Base-by-base conservation (phyloP, 129 eudicot genomes). In the Chrysanthemum lavandulifolium region DNA sequence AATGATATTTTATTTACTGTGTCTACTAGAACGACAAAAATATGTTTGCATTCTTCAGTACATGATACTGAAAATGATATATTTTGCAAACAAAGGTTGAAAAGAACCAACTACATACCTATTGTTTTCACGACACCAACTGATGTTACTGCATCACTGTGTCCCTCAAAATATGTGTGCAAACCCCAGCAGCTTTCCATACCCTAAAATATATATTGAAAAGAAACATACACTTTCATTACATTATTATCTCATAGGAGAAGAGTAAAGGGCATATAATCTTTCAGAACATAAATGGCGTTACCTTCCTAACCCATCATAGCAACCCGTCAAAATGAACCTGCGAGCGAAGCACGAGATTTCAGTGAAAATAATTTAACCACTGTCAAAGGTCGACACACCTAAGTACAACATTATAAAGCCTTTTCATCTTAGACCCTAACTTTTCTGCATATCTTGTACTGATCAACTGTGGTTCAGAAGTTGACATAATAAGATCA, bases 281-380 rank as follows among this genome's bases (percentile, higher is more conserved):
- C 57, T 1, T 50, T 52, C 27, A 9, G 15, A 40, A 61, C 43
- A 31, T 71, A 76, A 50, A 13, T 13, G 57, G n/a, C 50, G 18
- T 63, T 86, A 93, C 97, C 98, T 94, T 83, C 85, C 98, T 55
- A 84, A 77, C 58, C 91, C 86, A 84, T 94, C 98, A 58, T 90
- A 94, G 80, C 91, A 86, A 59, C 98, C 98, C 0, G 98, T 94
- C 86, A 94, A 81, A 79, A 94, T 81, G 73, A 86, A 81, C 88
- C 98, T 93, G 86, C 36, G 62, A 50, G 64, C 59, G 45, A 82
- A 60, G 57, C 27, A 72, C 21, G 40, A 63, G 14, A 45, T 6
- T 73, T 76, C 57, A 53, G 65, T 70, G 2, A 50, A 31, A 43
- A 73, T 40, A 47, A 67, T 4, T 2, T 27, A 54, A 63, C 63